These are phyloP conservation scores for Fusarium dlaminii DNA, from an alignment of 2,329 filamentous ascomycete genomes.

Conservation along the genomic window DNA sequence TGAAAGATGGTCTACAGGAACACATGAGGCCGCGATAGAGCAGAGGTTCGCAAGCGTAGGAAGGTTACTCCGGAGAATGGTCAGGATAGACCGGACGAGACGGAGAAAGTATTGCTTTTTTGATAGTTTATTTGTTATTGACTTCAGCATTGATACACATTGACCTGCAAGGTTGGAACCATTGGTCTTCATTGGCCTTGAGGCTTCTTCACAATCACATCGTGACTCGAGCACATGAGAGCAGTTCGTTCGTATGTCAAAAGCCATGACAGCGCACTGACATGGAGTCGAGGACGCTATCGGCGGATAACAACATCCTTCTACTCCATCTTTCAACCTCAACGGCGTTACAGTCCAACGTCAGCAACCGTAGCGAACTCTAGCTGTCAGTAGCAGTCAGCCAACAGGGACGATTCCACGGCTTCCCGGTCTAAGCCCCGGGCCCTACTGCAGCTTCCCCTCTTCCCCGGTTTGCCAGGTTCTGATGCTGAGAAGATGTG, in stretches of 20 bases:
- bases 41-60: background rate
- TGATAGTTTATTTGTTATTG: background rate
- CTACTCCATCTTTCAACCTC: background rate
- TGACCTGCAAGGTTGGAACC: background rate
- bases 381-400: slow-evolving; percentile 2
- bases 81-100: background rate
- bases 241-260: background rate
- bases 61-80: slow-evolving; percentile 3
- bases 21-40: slow-evolving; percentile 10
- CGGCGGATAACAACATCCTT: background rate
- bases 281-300: background rate
- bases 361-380: slow-evolving; percentile 23
- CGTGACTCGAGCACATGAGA: background rate
- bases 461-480: slow-evolving; percentile 20
- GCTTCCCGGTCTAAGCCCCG: slow-evolving; percentile 27
- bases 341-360: slow-evolving; percentile 24
- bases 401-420: slow-evolving; percentile 32
- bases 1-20: slow-evolving; percentile 47
- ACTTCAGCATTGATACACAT: background rate
- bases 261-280: background rate
- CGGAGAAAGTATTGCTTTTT: background rate
- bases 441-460: slow-evolving; percentile 32
- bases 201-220: background rate
- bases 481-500: background rate
- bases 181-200: background rate